Conservation (phyloP, 2,329 filamentous ascomycete genomes). For the Exophiala lecanii-corni region DNA sequence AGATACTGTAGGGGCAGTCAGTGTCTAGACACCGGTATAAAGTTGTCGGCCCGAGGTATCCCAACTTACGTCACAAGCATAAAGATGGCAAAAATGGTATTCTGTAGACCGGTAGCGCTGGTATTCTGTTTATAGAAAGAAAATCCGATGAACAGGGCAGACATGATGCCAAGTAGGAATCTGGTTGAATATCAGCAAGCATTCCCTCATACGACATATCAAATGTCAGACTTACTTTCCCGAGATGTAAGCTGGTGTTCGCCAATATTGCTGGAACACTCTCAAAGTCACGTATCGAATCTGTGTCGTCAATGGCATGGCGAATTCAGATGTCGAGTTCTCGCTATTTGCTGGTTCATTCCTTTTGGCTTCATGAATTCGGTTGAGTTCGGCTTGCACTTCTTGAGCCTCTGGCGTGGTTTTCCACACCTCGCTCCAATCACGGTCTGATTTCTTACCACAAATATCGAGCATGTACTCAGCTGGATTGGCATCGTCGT, state of each 20-base stretch:
- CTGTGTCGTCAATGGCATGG: constrained; percentile 65
- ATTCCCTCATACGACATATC: background rate
- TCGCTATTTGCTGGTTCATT: constrained; percentile 40
- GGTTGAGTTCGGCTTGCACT: constrained; percentile 55
- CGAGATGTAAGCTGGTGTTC: constrained; percentile 68
- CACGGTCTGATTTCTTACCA: constrained; percentile 58
- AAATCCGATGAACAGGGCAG: constrained; percentile 45
- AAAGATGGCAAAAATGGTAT: constrained; percentile 67
- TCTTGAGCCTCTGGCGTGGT: constrained; percentile 49
- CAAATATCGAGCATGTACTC: constrained; percentile 45
- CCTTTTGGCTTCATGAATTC: constrained; percentile 48
- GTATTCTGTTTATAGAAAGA: constrained; percentile 66
- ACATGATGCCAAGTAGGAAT: constrained; percentile 51
- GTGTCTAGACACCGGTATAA: background rate
- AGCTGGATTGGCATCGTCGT: constrained; percentile 67
- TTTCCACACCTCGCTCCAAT: constrained; percentile 62
- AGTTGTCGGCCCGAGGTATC: constrained; percentile 26
- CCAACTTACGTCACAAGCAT: constrained; percentile 51
- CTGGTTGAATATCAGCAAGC: constrained; percentile 49
- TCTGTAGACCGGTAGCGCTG: constrained; percentile 62
- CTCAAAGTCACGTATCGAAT: constrained; percentile 62
- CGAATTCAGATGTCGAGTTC: constrained; percentile 60
- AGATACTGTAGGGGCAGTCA: constrained; percentile 38
- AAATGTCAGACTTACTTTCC: constrained; percentile 46
- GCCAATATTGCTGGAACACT: constrained; percentile 88